Evolutionary conservation across 768 basidiomycete genomes (phyloP).

Genomic region (Suillus subalutaceus): DNA sequence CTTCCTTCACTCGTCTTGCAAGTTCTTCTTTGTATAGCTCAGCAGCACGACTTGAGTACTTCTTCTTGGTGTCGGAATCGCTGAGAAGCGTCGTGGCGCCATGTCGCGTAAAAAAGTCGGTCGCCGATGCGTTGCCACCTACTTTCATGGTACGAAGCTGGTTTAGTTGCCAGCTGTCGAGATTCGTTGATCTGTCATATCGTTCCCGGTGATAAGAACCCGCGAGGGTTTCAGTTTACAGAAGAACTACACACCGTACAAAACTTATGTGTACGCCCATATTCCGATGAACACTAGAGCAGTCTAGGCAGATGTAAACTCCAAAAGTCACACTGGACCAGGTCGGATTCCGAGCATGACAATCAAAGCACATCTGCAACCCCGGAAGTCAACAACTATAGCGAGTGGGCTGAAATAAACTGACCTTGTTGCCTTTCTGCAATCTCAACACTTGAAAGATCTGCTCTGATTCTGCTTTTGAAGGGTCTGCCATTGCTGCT

Average conservation of each 20-base stretch:
- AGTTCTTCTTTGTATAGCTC: conserved; percentile 94
- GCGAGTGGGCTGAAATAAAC: not conserved
- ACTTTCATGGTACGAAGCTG: conserved; percentile 97
- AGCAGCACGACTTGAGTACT: conserved; percentile 83
- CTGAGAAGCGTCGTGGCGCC: conserved; percentile 72
- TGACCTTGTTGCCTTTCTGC: conserved; percentile 88
- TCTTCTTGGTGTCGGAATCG: conserved; percentile 82
- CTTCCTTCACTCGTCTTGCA: conserved; percentile 76
- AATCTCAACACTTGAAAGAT: conserved; percentile 80
- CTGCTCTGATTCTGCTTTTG: conserved; percentile 86
- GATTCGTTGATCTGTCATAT: conserved; percentile 81
- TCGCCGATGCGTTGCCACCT: conserved; percentile 86
- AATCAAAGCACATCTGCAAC: conserved; percentile 86
- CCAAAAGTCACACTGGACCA: conserved; percentile 98
- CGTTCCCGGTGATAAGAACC: conserved; percentile 17
- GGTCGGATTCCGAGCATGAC: conserved; percentile 92
- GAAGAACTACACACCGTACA: conserved; percentile 66
- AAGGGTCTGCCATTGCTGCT: conserved; percentile 65
- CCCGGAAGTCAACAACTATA: not conserved
- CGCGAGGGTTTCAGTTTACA: not conserved
- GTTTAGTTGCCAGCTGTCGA: conserved; percentile 89
- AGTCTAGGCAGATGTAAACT: conserved; percentile 96
- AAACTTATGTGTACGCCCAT: conserved; percentile 99
- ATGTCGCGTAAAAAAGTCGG: conserved; percentile 89
- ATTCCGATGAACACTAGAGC: conserved; percentile 93